Base-by-base conservation (phyloP, 2,329 filamentous ascomycete genomes). In the Cordyceps fumosorosea region DNA sequence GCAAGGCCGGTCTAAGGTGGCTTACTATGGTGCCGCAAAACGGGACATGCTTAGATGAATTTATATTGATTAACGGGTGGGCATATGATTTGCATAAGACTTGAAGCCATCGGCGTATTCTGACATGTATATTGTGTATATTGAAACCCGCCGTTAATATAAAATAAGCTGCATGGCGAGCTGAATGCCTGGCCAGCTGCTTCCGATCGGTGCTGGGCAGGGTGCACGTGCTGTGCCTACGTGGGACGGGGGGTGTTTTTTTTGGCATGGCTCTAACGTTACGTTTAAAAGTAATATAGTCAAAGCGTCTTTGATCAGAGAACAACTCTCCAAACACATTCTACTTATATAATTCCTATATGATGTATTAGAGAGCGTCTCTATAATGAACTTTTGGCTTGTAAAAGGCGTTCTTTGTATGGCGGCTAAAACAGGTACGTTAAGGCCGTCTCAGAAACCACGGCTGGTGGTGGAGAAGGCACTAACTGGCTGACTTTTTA, bases 61-160 rank as follows among this genome's bases (percentile, higher is more conserved):
- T 55, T 59, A 59, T 52, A 59, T 59, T 59, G 37, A 29, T 52
- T 44, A 59, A 34, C 3, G 18, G 22, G 34, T 12, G 47, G 48
- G 24, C 47, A 40, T 44, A 59, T 59, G 56, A 59, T 59, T 59
- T 44, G 48, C 56, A 50, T 22, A 14, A 48, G 40, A 11, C 6
- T 16, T 22, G 8, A 11, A 11, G 32, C 56, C 47, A 42, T 52
- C 32, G 8, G 47, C 29, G 32, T 58, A 5, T 22, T 20, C 10
- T 47, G n/a, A 5, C 6, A 18, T 24, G 11, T 24, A 50, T 59
- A 42, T 52, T 42, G 18, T 45, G 18, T 8, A 18, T 45, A 16
- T 51, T 14, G n/a, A 10, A 22, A 14, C 18, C 24, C 56, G 24
- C 48, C 18, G 12, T 52, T 32, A 44, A 34, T 47, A 42, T 32